phyloP scores from a whole-genome alignment of 208 protist genomes.

The Vickermania spadyakhi region DNA sequence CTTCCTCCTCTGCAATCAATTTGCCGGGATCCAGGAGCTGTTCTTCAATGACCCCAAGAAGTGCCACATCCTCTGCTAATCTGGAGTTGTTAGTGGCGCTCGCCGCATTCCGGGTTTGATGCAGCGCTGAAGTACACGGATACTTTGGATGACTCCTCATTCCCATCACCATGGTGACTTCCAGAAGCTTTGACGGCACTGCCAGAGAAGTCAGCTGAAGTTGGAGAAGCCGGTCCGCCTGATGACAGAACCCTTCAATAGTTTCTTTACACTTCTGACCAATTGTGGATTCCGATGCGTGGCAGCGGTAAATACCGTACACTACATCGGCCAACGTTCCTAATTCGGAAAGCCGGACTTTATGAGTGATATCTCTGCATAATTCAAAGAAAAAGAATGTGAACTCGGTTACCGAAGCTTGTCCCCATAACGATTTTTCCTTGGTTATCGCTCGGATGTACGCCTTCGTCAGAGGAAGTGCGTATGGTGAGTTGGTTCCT shows the following conservation, averaged over 20 bases:
- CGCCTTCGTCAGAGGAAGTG: constrained; percentile 27
- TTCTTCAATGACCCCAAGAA: neutral
- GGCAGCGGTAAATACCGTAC: constrained; percentile 39
- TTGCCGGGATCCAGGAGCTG: too few species aligned
- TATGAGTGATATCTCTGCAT: constrained; percentile 22
- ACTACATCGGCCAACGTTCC: constrained; percentile 29
- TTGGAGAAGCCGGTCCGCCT: constrained; percentile 40
- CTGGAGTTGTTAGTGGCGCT: neutral
- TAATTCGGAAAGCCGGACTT: constrained; percentile 29
- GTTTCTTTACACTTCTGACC: constrained; percentile 6
- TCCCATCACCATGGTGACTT: constrained; percentile 57
- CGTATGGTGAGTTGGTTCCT: constrained; percentile 22
- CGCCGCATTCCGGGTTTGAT: constrained; percentile 19
- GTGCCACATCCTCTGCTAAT: constrained; percentile 3
- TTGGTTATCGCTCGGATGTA: constrained; percentile 25
- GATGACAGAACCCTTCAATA: constrained; percentile 20
- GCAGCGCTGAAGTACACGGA: constrained; percentile 21
- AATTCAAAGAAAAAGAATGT: constrained; percentile 28
- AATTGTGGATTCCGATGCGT: constrained; percentile 19
- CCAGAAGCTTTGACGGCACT: constrained; percentile 30
- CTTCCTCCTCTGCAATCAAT: neutral
- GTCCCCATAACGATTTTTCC: constrained; percentile 22
- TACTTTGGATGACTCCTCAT: constrained; percentile 37
- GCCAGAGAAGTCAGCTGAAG: constrained; percentile 15
- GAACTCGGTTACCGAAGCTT: constrained; percentile 21